Percentiles rank a stretch among this genome's conserved stretches.
Conservation (phyloP, 2,329 filamentous ascomycete species). For the Verticillium albo-atrum region DNA sequence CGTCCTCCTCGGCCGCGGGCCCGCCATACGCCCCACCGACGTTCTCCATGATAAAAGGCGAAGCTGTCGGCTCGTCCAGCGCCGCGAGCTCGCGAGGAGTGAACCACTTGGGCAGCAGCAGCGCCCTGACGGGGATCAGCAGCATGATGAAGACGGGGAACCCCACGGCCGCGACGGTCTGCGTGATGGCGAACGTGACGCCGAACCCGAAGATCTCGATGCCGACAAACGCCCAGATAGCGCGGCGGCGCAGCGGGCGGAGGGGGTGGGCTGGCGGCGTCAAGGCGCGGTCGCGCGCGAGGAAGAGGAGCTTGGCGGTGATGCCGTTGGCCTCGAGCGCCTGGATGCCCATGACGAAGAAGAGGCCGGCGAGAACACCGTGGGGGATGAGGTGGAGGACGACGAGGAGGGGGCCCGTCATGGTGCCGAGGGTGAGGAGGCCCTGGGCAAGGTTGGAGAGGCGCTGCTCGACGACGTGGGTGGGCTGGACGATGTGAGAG, state of each 20-base stretch:
- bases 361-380: slow-evolving; percentile 73
- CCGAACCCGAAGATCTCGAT: slow-evolving; percentile 68
- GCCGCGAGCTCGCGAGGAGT: slow-evolving; percentile 52
- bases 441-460: slow-evolving; percentile 75
- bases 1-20: slow-evolving; percentile 15
- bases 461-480: slow-evolving; percentile 72
- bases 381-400: slow-evolving; percentile 76
- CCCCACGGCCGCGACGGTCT: slow-evolving; percentile 77
- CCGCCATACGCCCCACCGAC: slow-evolving; percentile 60
- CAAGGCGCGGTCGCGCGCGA: slow-evolving; percentile 59
- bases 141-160: slow-evolving; percentile 72
- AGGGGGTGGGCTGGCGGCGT: slow-evolving; percentile 58
- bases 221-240: slow-evolving; percentile 68
- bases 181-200: slow-evolving; percentile 77
- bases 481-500: slow-evolving; percentile 44
- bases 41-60: slow-evolving; percentile 71
- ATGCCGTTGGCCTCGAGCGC: slow-evolving; percentile 74
- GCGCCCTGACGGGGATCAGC: slow-evolving; percentile 61
- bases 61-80: slow-evolving; percentile 71
- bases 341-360: slow-evolving; percentile 82
- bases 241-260: slow-evolving; percentile 52
- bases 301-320: slow-evolving; percentile 68
- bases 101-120: slow-evolving; percentile 60
- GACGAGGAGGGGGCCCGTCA: slow-evolving; percentile 68
- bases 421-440: slow-evolving; percentile 72